Base-by-base conservation (phyloP, 176 grass and related monocot species). In the Tuctoria greenei region DNA sequence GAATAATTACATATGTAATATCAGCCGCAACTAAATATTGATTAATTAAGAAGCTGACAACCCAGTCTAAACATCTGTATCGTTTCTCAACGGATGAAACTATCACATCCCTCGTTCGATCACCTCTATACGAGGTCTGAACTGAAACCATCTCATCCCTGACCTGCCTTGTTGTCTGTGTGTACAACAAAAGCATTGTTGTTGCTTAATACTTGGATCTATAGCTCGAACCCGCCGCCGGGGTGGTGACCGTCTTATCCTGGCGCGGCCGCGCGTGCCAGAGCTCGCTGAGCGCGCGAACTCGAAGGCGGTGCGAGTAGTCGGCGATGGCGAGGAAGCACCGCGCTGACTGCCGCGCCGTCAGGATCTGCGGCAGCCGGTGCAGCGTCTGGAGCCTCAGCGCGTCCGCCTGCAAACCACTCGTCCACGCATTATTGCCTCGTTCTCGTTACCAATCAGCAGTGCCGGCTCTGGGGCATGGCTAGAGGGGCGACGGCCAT, bases 241-340 rank as follows among this genome's bases (percentile, higher is more conserved):
- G 20, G 14, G 56, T 4, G 27, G 20, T 18, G 36, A 31, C 55
- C 8, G 12, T 42, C 12, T n/a, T n/a, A n/a, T 86, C 77, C 0
- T 79, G 85, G 1, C 37, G 81, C 21, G 82, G 79, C 16, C 86
- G 81, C 2, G 86, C 38, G 20, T 67, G 49, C 85, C 78, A 88
- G 36, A 92, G 82, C n/a, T 83, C 81, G 89, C 85, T 92, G 49
- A 92, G 86, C 13, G 74, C 82, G 8, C n/a, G n/a, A n/a, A n/a
- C n/a, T n/a, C 86, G 89, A 56, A 92, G 86, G 61, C 89, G 86
- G 59, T 88, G 86, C 64, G 86, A 92, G 79, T 92, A 85, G 69
- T 88, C 86, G 58, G 85, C 89, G 40, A 92, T 67, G 64, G 85
- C 86, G 82, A 92, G 50, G 78, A 88, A 85, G 51, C 82, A 82